Percentiles rank a stretch among this genome's conserved stretches.
Conservation (phyloP, 257 asterid species). For the Ilex asprella region DNA sequence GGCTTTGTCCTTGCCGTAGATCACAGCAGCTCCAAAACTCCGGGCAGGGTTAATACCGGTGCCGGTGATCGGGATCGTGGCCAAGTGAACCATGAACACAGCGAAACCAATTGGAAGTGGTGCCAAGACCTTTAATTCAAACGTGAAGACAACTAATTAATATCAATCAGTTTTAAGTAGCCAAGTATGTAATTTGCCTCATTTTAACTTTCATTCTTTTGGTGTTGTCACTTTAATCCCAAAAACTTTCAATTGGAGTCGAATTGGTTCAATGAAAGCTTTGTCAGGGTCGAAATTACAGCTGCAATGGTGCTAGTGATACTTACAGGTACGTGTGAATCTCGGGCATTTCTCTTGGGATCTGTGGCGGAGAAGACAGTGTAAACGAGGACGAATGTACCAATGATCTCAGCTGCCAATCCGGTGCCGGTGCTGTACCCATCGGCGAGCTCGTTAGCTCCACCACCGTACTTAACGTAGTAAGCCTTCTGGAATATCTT, state of each 20-base stretch:
- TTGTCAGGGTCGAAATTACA: no score
- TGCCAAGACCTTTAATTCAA: constrained; percentile 48
- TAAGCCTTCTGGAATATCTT: constrained; percentile 57
- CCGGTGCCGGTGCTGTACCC: constrained; percentile 67
- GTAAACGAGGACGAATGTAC: constrained; percentile 65
- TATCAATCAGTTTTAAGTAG: not conserved
- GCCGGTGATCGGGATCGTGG: constrained; percentile 72
- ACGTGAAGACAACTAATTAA: not conserved
- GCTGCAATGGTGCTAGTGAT: not conserved
- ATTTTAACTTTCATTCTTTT: no score
- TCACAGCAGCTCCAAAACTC: constrained; percentile 72
- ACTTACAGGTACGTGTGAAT: constrained; percentile 74
- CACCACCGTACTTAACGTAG: constrained; percentile 49
- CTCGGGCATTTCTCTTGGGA: constrained; percentile 67
- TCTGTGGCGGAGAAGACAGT: constrained; percentile 75
- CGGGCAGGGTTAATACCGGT: constrained; percentile 76
- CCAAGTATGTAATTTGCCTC: no score
- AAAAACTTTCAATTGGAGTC: no score
- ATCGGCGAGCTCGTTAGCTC: constrained; percentile 39
- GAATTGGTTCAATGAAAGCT: no score
- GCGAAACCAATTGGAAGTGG: constrained; percentile 85
- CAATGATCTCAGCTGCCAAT: constrained; percentile 67
- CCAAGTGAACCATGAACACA: constrained; percentile 74
- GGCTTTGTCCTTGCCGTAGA: constrained; percentile 45
- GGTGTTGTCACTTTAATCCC: no score